phyloP scores from a whole-genome alignment of 768 basidiomycete genomes.

The Lepiota brunneoincarnata region DNA sequence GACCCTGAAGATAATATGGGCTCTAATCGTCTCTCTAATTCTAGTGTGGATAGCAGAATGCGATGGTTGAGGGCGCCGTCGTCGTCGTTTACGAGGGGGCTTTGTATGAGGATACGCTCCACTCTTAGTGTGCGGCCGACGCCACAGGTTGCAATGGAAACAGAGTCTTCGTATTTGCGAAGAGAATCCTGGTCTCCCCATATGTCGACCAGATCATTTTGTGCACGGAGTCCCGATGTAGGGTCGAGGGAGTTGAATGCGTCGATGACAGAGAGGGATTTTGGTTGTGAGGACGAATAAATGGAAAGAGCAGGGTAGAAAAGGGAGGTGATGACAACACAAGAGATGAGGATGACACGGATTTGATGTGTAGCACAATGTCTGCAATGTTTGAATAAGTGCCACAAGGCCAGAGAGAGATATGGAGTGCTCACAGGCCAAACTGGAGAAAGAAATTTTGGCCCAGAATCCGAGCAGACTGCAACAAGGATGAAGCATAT shows the following conservation, averaged over 20 bases:
- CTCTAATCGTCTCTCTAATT: constrained; percentile 58
- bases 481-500: constrained; percentile 27
- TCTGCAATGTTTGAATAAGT: constrained; percentile 33
- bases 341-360: constrained; percentile 82
- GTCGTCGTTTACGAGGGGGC: constrained; percentile 42
- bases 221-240: constrained; percentile 49
- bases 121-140: constrained; percentile 68
- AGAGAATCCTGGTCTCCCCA: constrained; percentile 69
- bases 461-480: constrained; percentile 38
- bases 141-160: constrained; percentile 70
- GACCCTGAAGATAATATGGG: constrained; percentile 33
- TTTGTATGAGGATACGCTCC: constrained; percentile 74
- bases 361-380: constrained; percentile 92
- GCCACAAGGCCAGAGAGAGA: background rate
- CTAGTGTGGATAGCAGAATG: constrained; percentile 60
- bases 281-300: constrained; percentile 72
- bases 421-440: constrained; percentile 61
- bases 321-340: constrained; percentile 84
- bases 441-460: constrained; percentile 66
- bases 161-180: constrained; percentile 65
- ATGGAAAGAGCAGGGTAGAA: constrained; percentile 89
- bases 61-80: constrained; percentile 53
- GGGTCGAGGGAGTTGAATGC: constrained; percentile 54
- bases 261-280: constrained; percentile 64
- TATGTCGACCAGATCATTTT: constrained; percentile 65